Evolutionary conservation across 2,329 filamentous ascomycete genomes (phyloP).

Genomic region (Scytalidium sp.): DNA sequence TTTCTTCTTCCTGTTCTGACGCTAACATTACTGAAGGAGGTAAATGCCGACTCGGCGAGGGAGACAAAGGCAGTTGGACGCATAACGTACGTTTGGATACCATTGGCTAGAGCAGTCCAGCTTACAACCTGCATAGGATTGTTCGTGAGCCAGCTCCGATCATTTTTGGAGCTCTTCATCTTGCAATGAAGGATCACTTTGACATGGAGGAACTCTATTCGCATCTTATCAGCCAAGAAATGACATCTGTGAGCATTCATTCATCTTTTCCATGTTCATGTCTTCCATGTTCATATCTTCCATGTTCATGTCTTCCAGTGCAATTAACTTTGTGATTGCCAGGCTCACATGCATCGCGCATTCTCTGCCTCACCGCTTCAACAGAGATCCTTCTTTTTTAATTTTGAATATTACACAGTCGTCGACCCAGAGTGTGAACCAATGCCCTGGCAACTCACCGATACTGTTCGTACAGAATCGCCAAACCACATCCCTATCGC

Average conservation of each 20-base stretch:
- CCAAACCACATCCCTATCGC: slow-evolving; percentile 55
- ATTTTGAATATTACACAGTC: slow-evolving; percentile 63
- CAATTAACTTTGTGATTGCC: too few relatives aligned
- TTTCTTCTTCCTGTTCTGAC: neutral
- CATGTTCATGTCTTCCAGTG: slow-evolving; percentile 3
- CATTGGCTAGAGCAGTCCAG: neutral
- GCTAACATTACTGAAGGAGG: slow-evolving; percentile 12
- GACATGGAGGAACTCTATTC: slow-evolving; percentile 60
- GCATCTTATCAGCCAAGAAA: slow-evolving; percentile 48
- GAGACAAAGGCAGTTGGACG: slow-evolving; percentile 18
- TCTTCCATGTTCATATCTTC: slow-evolving; percentile 4
- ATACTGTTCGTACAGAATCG: slow-evolving; percentile 33
- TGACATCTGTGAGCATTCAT: slow-evolving; percentile 35
- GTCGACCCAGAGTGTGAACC: slow-evolving; percentile 53
- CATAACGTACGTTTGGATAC: slow-evolving; percentile 10
- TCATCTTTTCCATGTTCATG: slow-evolving; percentile 15
- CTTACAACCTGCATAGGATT: slow-evolving; percentile 38
- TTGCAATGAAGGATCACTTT: slow-evolving; percentile 54
- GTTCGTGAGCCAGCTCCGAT: slow-evolving; percentile 59
- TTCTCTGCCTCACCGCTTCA: slow-evolving; percentile 36
- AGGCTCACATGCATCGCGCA: slow-evolving; percentile 16
- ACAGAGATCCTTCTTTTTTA: slow-evolving; percentile 58
- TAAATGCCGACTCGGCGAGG: slow-evolving; percentile 15
- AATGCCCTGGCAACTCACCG: slow-evolving; percentile 57
- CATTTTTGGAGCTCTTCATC: slow-evolving; percentile 56